Conservation (phyloP, 169 alveolate species). For the Ichthyophthirius multifiliis region DNA sequence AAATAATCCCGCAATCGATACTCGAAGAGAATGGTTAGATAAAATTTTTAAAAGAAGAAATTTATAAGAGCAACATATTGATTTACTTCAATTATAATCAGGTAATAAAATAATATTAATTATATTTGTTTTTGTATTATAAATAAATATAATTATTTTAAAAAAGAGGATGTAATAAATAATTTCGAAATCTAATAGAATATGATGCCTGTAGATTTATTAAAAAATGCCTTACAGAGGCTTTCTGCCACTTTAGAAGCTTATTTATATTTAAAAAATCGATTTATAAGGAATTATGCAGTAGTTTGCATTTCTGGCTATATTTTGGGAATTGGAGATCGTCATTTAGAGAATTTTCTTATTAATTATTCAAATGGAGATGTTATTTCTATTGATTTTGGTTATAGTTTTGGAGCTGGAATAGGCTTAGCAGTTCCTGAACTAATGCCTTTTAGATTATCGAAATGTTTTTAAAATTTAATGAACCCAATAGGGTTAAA, state of each 20-base stretch:
- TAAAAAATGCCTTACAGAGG: constrained; percentile 73
- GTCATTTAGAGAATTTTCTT: constrained; percentile 88
- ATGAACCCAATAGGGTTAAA: constrained; percentile 78
- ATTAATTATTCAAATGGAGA: constrained; percentile 79
- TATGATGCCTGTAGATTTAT: constrained; percentile 66
- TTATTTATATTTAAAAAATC: constrained; percentile 66
- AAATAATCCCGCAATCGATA: neutral
- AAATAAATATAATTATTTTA: neutral
- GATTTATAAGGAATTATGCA: constrained; percentile 75
- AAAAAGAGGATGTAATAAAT: constrained; percentile 56
- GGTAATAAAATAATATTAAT: neutral
- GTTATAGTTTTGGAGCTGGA: constrained; percentile 87
- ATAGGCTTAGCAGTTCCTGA: constrained; percentile 82
- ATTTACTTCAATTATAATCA: neutral
- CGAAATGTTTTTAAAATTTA: constrained; percentile 70
- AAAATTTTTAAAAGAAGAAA: neutral
- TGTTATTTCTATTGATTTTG: constrained; percentile 87
- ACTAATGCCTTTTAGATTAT: constrained; percentile 84
- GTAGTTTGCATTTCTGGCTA: constrained; percentile 79
- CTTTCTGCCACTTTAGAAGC: constrained; percentile 75
- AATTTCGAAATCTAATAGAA: constrained; percentile 65
- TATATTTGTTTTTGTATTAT: no score
- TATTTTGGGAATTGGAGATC: constrained; percentile 88
- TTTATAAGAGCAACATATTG: neutral
- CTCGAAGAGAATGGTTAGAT: neutral